Evolutionary conservation across 441 rosid species (phyloP), one percentile per base, ranked within the genome.

Genomic region (Metrosideros polymorpha): DNA sequence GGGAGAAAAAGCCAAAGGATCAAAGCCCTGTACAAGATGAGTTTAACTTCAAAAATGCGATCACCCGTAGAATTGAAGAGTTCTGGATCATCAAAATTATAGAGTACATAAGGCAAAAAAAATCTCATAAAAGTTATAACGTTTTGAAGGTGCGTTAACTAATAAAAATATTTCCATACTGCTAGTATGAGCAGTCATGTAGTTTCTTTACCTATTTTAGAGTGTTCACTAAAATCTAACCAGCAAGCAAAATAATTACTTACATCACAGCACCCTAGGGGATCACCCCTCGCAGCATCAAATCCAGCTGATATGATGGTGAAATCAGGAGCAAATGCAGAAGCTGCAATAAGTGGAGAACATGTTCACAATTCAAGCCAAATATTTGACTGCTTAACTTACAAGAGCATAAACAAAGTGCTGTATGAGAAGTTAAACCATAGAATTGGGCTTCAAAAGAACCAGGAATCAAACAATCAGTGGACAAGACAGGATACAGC

Each of bases 261-360:
- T 92, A 95, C 99, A 92, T 96, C 98, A 88, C 99, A 98, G 90
- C 99, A 91, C 88, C 99, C 99, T 71, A 98, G 86, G 87, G 99
- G 99, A 91, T 98, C 99, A 83, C 99, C 99, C 90, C 98, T 94
- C 56, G 99, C 99, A 18, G 99, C 99, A 94, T 98, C 99, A 94
- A 96, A 98, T 88, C 99, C 99, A 47, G 99, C 98, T 84, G 99
- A 98, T 89, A 98, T 92, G 93, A 98, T 95, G 89, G 94, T 94
- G 85, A 96, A 96, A 92, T 98, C 99, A 76, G 99, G 98, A 92
- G 93, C 92, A 90, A 96, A 98, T 88, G 93, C 94, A n/a, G 94
- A 89, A 89, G 98, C 99, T 98, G 95, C 92, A 94, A 89, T 32
- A 76, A 86, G 83, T 54, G 54, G 84, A 45, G 47, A 86, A 79